Evolutionary conservation across 208 protist genomes (phyloP).

Genomic region (Crithidia fasciculata): DNA sequence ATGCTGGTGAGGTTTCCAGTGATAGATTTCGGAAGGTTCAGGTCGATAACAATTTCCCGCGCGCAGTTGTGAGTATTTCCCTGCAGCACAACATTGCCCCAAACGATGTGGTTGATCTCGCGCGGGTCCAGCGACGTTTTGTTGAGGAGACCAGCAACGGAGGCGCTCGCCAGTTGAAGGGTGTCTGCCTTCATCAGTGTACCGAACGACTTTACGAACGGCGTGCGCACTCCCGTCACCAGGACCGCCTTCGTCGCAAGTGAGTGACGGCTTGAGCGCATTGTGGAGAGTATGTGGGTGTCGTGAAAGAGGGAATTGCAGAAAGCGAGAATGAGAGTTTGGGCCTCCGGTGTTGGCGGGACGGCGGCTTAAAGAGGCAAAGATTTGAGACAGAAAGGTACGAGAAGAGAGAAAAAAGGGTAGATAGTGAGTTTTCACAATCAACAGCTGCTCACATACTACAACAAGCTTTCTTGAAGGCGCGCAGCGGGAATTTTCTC

Average conservation of each 20-base stretch:
- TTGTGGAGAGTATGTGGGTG: neutral
- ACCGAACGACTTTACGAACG: conserved; percentile 82
- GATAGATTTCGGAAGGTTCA: conserved; percentile 78
- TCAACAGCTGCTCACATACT: too few relatives aligned
- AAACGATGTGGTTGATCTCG: conserved; percentile 84
- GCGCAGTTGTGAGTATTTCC: conserved; percentile 78
- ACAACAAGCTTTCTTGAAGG: too few relatives aligned
- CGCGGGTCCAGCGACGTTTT: conserved; percentile 74
- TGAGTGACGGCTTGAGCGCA: conserved; percentile 31
- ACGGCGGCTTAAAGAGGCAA: too few relatives aligned
- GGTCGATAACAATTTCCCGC: conserved; percentile 85
- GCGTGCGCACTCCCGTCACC: conserved; percentile 69
- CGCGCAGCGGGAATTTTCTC: too few relatives aligned
- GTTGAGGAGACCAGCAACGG: conserved; percentile 75
- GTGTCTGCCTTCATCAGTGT: conserved; percentile 68
- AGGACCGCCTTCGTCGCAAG: conserved; percentile 59
- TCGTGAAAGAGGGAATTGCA: too few relatives aligned
- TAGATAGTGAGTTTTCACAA: too few relatives aligned
- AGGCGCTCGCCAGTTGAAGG: conserved; percentile 56
- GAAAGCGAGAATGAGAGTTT: too few relatives aligned
- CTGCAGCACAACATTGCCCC: conserved; percentile 91
- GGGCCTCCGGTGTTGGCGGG: too few relatives aligned
- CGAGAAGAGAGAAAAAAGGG: neutral
- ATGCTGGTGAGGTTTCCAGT: conserved; percentile 78
- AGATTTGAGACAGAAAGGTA: neutral